phyloP scores from a whole-genome alignment of 257 asterid species.

The Solanum commersonii region DNA sequence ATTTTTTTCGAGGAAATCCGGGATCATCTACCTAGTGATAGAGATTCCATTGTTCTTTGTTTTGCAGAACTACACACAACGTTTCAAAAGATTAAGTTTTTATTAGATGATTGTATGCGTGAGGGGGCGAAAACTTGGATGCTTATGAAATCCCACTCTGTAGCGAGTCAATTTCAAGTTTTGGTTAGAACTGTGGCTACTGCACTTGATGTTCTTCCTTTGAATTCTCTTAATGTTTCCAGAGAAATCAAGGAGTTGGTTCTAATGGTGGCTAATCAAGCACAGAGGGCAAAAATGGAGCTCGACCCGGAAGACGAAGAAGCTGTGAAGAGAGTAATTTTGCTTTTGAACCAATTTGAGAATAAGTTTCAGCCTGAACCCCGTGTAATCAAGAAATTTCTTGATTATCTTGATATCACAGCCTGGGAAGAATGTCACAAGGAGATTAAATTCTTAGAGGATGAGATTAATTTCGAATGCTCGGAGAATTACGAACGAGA shows the following conservation, averaged over 20 bases:
- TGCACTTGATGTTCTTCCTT: conserved; percentile 56
- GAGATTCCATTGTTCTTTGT: conserved; percentile 35
- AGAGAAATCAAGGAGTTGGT: conserved; percentile 45
- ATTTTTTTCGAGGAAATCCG: conserved; percentile 52
- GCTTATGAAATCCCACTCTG: conserved; percentile 51
- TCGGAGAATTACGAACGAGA: conserved; percentile 29
- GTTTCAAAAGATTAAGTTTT: conserved; percentile 39
- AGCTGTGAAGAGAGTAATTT: conserved; percentile 33
- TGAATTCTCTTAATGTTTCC: conserved; percentile 23
- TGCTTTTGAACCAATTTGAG: conserved; percentile 53
- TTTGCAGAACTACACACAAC: conserved; percentile 62
- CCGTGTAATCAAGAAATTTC: conserved; percentile 23
- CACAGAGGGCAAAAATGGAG: conserved; percentile 38
- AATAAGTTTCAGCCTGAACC: conserved; percentile 48
- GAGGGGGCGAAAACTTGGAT: conserved; percentile 44
- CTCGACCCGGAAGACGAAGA: conserved; percentile 37
- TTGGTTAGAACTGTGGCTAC: conserved; percentile 41
- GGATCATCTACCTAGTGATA: conserved; percentile 1
- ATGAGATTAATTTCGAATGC: conserved; percentile 24
- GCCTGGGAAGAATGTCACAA: conserved; percentile 57
- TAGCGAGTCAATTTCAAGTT: conserved; percentile 30
- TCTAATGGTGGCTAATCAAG: conserved; percentile 41
- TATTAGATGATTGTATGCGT: conserved; percentile 51
- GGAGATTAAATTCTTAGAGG: conserved; percentile 45
- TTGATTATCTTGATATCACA: conserved; percentile 31